phyloP scores from a whole-genome alignment of 106 monocot species.

The Ottelia alismoides region DNA sequence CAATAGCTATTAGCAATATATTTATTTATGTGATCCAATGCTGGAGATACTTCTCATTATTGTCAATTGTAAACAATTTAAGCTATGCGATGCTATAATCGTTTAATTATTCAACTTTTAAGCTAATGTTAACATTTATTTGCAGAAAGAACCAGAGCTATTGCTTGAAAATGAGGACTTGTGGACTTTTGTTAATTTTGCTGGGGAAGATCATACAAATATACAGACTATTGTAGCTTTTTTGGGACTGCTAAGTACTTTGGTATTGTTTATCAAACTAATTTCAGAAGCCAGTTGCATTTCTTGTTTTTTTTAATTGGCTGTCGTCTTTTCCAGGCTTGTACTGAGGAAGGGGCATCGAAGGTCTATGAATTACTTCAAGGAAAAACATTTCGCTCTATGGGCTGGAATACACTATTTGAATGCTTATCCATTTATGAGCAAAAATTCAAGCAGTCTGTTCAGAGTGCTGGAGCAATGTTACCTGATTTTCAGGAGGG shows the following conservation, averaged over 20 bases:
- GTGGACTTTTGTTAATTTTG: conserved; percentile 76
- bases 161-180: conserved; percentile 85
- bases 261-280: no score
- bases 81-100: no score
- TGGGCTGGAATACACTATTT: conserved; percentile 90
- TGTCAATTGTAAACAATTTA: no score
- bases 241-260: conserved; percentile 59
- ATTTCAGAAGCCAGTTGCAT: no score
- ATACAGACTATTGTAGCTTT: conserved; percentile 88
- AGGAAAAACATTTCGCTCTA: conserved; percentile 59
- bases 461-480: conserved; percentile 54
- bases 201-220: conserved; percentile 93
- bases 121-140: no score
- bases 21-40: no score
- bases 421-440: conserved; percentile 94
- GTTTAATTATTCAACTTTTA: no score
- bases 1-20: no score
- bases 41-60: no score
- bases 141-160: conserved; percentile 94
- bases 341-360: conserved; percentile 74
- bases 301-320: neutral
- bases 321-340: conserved; percentile 37
- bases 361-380: conserved; percentile 82
- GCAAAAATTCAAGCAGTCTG: conserved; percentile 68
- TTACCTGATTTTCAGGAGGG: conserved; percentile 83